Conservation (phyloP, 352 stramenopile species). For the Blastocystis sp. region DNA sequence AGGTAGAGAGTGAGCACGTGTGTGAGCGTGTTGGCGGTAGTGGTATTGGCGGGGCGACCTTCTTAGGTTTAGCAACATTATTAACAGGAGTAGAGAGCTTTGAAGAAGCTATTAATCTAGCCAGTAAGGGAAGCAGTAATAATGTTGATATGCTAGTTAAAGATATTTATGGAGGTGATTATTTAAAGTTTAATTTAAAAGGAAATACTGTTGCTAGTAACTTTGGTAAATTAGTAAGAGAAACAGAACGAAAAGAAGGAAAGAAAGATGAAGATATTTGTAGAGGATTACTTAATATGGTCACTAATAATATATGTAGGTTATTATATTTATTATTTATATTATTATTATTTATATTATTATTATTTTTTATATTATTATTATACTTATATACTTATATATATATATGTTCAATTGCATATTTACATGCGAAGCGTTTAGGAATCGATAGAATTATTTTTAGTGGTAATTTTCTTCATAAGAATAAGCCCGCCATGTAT, state of each 20-base stretch:
- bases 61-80: constrained; percentile 84
- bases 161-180: constrained; percentile 91
- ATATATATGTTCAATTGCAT: constrained; percentile 75
- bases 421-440: constrained; percentile 88
- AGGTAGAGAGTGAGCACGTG: constrained; percentile 64
- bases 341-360: neutral
- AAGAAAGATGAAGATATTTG: constrained; percentile 81
- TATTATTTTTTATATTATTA: too few relatives aligned
- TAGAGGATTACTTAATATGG: constrained; percentile 84
- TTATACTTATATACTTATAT: constrained; percentile 53
- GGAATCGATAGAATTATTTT: constrained; percentile 86
- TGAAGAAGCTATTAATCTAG: constrained; percentile 57
- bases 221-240: constrained; percentile 73
- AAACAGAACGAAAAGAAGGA: constrained; percentile 43
- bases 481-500: constrained; percentile 72
- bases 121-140: constrained; percentile 48
- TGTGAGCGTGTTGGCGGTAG: constrained; percentile 89
- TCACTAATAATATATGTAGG: constrained; percentile 97
- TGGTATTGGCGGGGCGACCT: constrained; percentile 89
- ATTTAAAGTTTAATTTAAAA: constrained; percentile 72
- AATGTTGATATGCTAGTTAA: constrained; percentile 85
- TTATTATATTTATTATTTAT: too few relatives aligned
- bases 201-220: constrained; percentile 72
- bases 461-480: constrained; percentile 83
- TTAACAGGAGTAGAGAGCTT: constrained; percentile 58